These are phyloP conservation scores for Penicillium decumbens DNA, from an alignment of 2,329 filamentous ascomycete species.

Conservation along the genomic window DNA sequence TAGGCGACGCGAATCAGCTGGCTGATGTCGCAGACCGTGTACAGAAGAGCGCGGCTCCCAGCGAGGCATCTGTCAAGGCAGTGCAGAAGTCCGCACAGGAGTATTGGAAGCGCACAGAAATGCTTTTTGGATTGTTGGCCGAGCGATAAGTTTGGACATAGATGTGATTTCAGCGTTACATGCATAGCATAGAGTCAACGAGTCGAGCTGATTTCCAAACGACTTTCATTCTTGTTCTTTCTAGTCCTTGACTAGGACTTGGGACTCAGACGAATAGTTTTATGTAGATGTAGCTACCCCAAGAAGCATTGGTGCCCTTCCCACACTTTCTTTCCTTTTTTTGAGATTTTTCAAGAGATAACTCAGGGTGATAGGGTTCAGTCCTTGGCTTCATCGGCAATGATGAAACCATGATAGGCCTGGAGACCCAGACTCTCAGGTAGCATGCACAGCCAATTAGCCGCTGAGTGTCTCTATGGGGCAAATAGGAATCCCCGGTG, in stretches of 20 bases:
- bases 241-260: background rate
- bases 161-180: background rate
- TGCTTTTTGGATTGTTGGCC: conserved; percentile 74
- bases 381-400: too few species aligned
- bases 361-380: too few species aligned
- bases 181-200: background rate
- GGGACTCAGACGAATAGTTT: background rate
- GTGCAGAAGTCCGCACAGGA: conserved; percentile 63
- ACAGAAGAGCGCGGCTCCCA: conserved; percentile 46
- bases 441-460: too few species aligned
- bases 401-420: too few species aligned
- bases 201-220: background rate
- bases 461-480: too few species aligned
- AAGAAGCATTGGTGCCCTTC: too few species aligned
- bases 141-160: conserved; percentile 3
- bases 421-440: too few species aligned
- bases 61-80: conserved; percentile 48
- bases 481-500: too few species aligned
- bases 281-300: background rate
- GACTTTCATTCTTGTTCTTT: background rate
- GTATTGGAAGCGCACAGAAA: conserved; percentile 76
- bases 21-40: conserved; percentile 47
- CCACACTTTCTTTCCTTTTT: too few species aligned
- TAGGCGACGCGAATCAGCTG: conserved; percentile 38
- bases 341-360: too few species aligned